Evolutionary conservation across 2,329 filamentous ascomycete species (phyloP).

Genomic region (Leptosphaerulina australis): DNA sequence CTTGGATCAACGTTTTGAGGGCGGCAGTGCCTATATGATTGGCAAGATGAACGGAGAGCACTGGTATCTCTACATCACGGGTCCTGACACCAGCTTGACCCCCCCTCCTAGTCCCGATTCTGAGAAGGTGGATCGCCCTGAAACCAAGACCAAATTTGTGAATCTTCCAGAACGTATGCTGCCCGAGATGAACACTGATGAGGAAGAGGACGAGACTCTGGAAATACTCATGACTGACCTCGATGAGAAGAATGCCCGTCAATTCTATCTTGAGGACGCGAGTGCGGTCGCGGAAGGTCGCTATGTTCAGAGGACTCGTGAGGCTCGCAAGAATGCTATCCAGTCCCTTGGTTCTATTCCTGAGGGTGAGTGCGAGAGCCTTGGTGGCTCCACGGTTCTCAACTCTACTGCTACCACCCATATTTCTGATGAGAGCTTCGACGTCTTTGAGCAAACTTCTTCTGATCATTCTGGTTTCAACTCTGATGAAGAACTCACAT

Average conservation of each 20-base stretch:
- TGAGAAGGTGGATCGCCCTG: conserved; percentile 51
- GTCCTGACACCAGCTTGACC: conserved; percentile 78
- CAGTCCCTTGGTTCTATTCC: conserved; percentile 66
- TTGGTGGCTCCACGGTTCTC: conserved; percentile 43
- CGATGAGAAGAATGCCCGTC: conserved; percentile 68
- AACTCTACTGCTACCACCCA: conserved; percentile 52
- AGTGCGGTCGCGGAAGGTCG: conserved; percentile 87
- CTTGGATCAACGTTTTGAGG: conserved; percentile 87
- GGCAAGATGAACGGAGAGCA: conserved; percentile 99
- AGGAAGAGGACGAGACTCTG: conserved; percentile 74
- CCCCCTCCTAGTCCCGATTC: conserved; percentile 76
- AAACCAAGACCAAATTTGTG: conserved; percentile 65
- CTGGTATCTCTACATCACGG: conserved; percentile 97
- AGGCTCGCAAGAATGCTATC: conserved; percentile 65
- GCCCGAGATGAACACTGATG: conserved; percentile 50
- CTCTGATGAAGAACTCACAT: conserved; percentile 62
- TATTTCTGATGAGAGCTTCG: conserved; percentile 65
- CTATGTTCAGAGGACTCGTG: conserved; percentile 70
- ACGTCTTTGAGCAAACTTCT: conserved; percentile 80
- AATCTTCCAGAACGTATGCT: conserved; percentile 64
- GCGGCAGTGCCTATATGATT: conserved; percentile 98
- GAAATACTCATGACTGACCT: conserved; percentile 73
- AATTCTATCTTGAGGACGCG: conserved; percentile 78
- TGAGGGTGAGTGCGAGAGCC: conserved; percentile 53
- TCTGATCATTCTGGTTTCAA: conserved; percentile 65